These are phyloP conservation scores for Phanerodontia chrysosporium DNA, from an alignment of 768 basidiomycete species.

Conservation along the genomic window DNA sequence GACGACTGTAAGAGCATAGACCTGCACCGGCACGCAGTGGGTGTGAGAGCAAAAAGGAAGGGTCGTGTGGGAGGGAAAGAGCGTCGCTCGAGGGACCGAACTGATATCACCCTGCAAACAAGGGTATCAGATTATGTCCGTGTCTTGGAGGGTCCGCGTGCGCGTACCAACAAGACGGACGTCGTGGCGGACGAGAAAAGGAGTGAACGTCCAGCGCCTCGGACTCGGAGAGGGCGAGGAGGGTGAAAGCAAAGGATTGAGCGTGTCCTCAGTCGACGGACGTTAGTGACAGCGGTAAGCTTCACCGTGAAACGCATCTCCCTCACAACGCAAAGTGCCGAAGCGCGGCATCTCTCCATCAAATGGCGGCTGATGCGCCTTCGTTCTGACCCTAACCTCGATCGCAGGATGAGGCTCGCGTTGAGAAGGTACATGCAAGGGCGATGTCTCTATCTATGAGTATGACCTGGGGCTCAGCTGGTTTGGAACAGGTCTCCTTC, in stretches of 20 bases:
- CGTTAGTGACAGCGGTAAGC: neutral
- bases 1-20: constrained; percentile 20
- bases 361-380: neutral
- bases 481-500: too few relatives aligned
- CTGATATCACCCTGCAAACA: neutral
- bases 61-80: constrained; percentile 1
- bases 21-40: neutral
- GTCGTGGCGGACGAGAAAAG: neutral
- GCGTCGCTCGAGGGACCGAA: neutral
- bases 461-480: too few relatives aligned
- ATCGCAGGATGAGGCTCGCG: neutral
- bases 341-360: neutral
- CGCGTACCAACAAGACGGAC: neutral
- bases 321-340: constrained; percentile 3
- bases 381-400: neutral
- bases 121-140: neutral
- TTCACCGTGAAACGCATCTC: neutral
- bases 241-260: neutral
- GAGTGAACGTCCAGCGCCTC: constrained; percentile 4
- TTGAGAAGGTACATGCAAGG: neutral
- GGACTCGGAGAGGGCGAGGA: neutral
- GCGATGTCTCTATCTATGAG: too few relatives aligned
- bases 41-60: neutral
- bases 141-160: neutral
- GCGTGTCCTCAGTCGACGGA: neutral